Evolutionary conservation across 2,329 filamentous ascomycete species (phyloP).

Genomic region (Aspergillus uvarum): DNA sequence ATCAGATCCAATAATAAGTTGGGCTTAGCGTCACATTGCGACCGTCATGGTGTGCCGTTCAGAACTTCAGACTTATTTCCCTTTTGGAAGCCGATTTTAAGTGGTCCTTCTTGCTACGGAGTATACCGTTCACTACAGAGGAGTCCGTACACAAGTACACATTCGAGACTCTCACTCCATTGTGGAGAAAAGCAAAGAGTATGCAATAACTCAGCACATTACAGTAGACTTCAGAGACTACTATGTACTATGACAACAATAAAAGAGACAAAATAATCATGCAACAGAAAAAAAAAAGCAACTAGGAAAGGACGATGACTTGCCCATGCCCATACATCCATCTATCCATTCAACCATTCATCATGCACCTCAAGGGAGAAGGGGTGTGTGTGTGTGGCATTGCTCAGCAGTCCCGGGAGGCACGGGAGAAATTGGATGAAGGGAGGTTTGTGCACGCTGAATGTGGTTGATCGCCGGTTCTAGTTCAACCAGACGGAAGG

Average conservation of each 20-base stretch:
- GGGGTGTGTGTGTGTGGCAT: constrained; percentile 19
- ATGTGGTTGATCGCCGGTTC: constrained; percentile 32
- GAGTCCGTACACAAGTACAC: background rate
- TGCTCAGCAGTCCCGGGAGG: constrained; percentile 23
- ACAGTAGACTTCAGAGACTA: background rate
- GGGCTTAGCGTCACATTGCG: constrained; percentile 33
- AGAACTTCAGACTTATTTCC: constrained; percentile 12
- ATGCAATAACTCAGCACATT: background rate
- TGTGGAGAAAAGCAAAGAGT: background rate
- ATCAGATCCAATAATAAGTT: constrained; percentile 38
- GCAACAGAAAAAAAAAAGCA: constrained; percentile 3
- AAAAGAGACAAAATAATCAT: constrained; percentile 6
- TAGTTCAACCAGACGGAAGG: constrained; percentile 26
- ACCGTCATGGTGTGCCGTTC: constrained; percentile 25
- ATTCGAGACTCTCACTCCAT: too few relatives aligned
- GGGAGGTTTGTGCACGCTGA: constrained; percentile 26
- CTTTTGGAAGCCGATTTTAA: too few relatives aligned
- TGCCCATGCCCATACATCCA: background rate
- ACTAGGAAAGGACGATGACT: constrained; percentile 19
- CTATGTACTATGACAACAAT: constrained; percentile 4
- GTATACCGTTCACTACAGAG: too few relatives aligned
- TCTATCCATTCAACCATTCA: too few relatives aligned
- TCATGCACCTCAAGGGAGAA: constrained; percentile 14
- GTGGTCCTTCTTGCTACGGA: too few relatives aligned
- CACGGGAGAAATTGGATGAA: constrained; percentile 19